These are phyloP conservation scores for Cladorrhinum sp. DNA, from an alignment of 2,329 filamentous ascomycete genomes.

Conservation along the genomic window DNA sequence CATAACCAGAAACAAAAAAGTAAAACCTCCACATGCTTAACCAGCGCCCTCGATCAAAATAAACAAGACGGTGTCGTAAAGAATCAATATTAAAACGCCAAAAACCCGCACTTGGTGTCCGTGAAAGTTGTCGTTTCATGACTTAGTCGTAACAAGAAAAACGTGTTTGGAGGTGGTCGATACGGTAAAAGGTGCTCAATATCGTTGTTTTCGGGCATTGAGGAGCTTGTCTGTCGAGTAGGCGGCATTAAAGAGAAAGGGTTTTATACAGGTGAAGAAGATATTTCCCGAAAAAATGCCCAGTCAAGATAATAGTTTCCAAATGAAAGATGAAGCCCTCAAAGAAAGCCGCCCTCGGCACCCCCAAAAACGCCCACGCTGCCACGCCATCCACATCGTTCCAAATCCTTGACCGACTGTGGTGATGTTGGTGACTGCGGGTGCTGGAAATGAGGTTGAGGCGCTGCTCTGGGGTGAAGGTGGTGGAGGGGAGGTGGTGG, in stretches of 20 bases:
- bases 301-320: not conserved
- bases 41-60: not conserved
- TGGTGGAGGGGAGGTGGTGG: constrained; percentile 32
- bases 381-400: constrained; percentile 55
- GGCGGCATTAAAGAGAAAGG: not conserved
- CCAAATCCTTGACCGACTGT: constrained; percentile 34
- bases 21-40: not conserved
- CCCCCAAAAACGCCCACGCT: constrained; percentile 52
- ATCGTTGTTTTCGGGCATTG: not conserved
- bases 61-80: not conserved
- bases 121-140: constrained; percentile 14
- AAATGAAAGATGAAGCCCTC: constrained; percentile 24
- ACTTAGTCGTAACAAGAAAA: constrained; percentile 16
- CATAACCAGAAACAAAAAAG: not conserved
- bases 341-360: constrained; percentile 55
- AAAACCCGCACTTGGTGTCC: constrained; percentile 3
- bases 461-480: constrained; percentile 23
- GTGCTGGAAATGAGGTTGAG: constrained; percentile 31
- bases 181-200: not conserved
- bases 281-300: not conserved
- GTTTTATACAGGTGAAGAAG: not conserved
- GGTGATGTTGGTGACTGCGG: constrained; percentile 27
- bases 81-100: constrained; percentile 12
- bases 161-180: too few relatives aligned
- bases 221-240: not conserved